A percentile compares a stretch with the other conserved stretches of the same genome.
Conservation (phyloP, 2,329 filamentous ascomycete genomes). For the Cytospora chrysosperma region DNA sequence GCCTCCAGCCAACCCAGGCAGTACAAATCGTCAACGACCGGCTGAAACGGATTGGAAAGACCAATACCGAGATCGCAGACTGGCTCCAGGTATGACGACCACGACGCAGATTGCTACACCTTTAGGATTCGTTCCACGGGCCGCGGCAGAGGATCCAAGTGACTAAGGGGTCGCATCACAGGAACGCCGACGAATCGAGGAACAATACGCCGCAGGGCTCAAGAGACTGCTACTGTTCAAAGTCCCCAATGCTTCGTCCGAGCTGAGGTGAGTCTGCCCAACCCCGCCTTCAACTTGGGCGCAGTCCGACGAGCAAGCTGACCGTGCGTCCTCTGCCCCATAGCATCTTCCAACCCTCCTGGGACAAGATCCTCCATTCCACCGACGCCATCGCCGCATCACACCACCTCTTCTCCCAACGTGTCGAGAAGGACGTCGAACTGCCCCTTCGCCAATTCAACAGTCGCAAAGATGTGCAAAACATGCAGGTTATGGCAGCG, state of each 20-base stretch:
- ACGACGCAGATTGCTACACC: constrained; percentile 14
- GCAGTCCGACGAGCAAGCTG: constrained; percentile 2
- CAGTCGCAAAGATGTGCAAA: constrained; percentile 72
- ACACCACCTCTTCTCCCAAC: constrained; percentile 75
- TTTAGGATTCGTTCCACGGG: background rate
- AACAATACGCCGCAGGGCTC: constrained; percentile 79
- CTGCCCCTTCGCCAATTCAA: constrained; percentile 75
- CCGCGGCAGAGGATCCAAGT: background rate
- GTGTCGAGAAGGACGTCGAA: constrained; percentile 88
- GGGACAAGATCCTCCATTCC: constrained; percentile 81
- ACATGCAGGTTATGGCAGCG: constrained; percentile 75
- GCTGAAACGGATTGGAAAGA: constrained; percentile 78
- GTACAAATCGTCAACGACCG: constrained; percentile 81
- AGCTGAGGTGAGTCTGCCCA: constrained; percentile 72
- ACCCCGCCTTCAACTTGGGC: constrained; percentile 11
- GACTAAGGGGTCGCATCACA: constrained; percentile 40
- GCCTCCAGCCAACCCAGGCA: constrained; percentile 78
- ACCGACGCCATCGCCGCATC: constrained; percentile 79
- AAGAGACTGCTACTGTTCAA: constrained; percentile 76
- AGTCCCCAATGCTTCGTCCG: constrained; percentile 71
- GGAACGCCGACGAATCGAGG: constrained; percentile 92
- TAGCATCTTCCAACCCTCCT: constrained; percentile 87
- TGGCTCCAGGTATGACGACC: constrained; percentile 78
- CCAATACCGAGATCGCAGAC: constrained; percentile 91
- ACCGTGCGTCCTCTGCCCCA: background rate